These are phyloP conservation scores for Hymenoscyphus infarciens DNA, from an alignment of 2,329 filamentous ascomycete species.

Conservation along the genomic window DNA sequence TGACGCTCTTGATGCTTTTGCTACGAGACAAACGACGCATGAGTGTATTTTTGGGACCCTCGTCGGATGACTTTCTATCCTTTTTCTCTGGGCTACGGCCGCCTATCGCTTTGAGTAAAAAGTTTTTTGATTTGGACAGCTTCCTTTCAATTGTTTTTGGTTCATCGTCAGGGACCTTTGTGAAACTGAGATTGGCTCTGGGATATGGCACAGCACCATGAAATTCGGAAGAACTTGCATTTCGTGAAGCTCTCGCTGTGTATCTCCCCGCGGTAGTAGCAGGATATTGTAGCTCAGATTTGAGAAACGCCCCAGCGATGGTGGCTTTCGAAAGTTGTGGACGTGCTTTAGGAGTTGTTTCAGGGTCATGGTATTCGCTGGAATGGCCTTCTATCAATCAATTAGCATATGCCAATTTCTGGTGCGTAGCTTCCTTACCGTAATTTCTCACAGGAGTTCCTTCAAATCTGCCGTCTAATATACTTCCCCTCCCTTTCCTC, in stretches of 20 bases:
- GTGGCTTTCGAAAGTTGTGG: slow-evolving; percentile 21
- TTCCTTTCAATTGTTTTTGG: slow-evolving; percentile 25
- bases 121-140: slow-evolving; percentile 32
- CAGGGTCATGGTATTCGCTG: slow-evolving; percentile 18
- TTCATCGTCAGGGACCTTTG: slow-evolving; percentile 8
- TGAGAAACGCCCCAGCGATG: slow-evolving; percentile 30
- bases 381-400: neutral
- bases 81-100: slow-evolving; percentile 16
- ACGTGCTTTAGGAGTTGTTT: slow-evolving; percentile 30
- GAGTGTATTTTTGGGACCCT: slow-evolving; percentile 23
- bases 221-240: slow-evolving; percentile 14
- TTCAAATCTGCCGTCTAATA: slow-evolving; percentile 23
- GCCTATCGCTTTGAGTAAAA: slow-evolving; percentile 31
- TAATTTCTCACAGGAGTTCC: slow-evolving; percentile 2
- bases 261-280: slow-evolving; percentile 22
- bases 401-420: neutral
- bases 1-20: slow-evolving; percentile 14
- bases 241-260: slow-evolving; percentile 20
- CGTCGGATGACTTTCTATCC: slow-evolving; percentile 11
- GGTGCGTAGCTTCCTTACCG: neutral
- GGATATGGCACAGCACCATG: slow-evolving; percentile 2
- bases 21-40: slow-evolving; percentile 27
- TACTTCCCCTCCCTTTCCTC: slow-evolving; percentile 22
- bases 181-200: slow-evolving; percentile 2
- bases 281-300: slow-evolving; percentile 24